phyloP scores from a whole-genome alignment of 2,329 filamentous ascomycete species.

The Fusarium globosum region DNA sequence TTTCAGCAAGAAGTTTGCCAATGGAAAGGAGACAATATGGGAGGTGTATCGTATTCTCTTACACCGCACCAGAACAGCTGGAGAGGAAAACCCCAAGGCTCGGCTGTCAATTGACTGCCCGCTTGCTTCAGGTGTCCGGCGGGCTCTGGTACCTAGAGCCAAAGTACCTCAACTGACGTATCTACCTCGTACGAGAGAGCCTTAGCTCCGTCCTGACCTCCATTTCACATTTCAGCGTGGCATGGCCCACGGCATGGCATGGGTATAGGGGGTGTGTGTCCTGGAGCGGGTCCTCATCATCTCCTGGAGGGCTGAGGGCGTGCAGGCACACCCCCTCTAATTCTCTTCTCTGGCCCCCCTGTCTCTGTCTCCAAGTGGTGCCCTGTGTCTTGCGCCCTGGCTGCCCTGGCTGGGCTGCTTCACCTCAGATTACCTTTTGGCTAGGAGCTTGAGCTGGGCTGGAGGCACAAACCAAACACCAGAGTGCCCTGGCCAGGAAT shows the following conservation, averaged over 20 bases:
- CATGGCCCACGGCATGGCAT: background rate
- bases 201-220: slow-evolving; percentile 29
- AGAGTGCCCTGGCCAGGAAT: slow-evolving; percentile 40
- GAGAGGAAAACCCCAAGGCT: slow-evolving; percentile 7
- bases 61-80: slow-evolving; percentile 30
- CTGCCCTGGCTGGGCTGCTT: slow-evolving; percentile 44
- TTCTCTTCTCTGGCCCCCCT: slow-evolving; percentile 22
- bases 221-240: slow-evolving; percentile 39
- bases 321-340: slow-evolving; percentile 11
- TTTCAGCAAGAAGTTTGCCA: background rate
- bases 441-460: slow-evolving; percentile 38
- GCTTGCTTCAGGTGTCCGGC: slow-evolving; percentile 37
- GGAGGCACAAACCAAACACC: slow-evolving; percentile 49
- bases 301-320: slow-evolving; percentile 30
- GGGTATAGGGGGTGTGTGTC: slow-evolving; percentile 11
- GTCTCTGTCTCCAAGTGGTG: slow-evolving; percentile 37
- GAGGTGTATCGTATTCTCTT: slow-evolving; percentile 24
- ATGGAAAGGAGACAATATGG: slow-evolving; percentile 1
- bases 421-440: slow-evolving; percentile 50
- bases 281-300: slow-evolving; percentile 28
- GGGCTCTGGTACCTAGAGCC: slow-evolving; percentile 29
- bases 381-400: slow-evolving; percentile 45
- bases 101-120: slow-evolving; percentile 11
- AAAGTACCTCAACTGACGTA: slow-evolving; percentile 45
- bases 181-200: slow-evolving; percentile 42